Conservation (phyloP, 495 filamentous ascomycete species). For the Penicillium soppii region DNA sequence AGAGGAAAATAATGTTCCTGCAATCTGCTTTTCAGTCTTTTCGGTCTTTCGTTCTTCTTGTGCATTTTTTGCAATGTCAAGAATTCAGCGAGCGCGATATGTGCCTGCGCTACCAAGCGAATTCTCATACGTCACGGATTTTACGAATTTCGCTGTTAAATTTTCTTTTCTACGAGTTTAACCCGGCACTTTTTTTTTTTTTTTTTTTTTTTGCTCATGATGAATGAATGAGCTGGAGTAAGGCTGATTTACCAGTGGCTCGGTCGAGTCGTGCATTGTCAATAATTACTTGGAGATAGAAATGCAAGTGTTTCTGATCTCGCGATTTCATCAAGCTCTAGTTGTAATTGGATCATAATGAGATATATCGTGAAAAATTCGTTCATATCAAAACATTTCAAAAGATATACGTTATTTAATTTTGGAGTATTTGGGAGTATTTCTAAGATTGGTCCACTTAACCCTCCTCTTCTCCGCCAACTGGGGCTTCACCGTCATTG, state of each 20-base stretch:
- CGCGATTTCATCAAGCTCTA: neutral
- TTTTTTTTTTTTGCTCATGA: neutral
- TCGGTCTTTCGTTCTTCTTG: slow-evolving; percentile 3
- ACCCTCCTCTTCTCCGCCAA: slow-evolving; percentile 22
- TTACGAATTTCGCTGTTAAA: slow-evolving; percentile 4
- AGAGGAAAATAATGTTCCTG: neutral
- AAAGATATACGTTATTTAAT: neutral
- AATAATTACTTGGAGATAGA: neutral
- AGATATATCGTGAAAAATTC: neutral
- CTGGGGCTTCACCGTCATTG: slow-evolving; percentile 22
- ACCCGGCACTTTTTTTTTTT: neutral
- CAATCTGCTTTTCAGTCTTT: neutral
- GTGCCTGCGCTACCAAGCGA: neutral
- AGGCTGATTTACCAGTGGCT: neutral
- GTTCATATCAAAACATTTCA: neutral
- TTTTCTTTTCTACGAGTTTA: neutral
- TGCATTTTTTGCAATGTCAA: slow-evolving; percentile 2
- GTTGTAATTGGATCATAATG: neutral
- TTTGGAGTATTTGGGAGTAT: neutral
- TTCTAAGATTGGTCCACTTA: neutral
- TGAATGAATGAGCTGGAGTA: neutral
- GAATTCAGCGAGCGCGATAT: slow-evolving; percentile 1
- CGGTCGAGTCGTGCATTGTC: neutral
- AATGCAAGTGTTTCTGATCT: neutral
- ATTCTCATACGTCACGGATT: slow-evolving; percentile 2